Base-by-base conservation (phyloP, 768 basidiomycete genomes). In the Ramaria rubella region DNA sequence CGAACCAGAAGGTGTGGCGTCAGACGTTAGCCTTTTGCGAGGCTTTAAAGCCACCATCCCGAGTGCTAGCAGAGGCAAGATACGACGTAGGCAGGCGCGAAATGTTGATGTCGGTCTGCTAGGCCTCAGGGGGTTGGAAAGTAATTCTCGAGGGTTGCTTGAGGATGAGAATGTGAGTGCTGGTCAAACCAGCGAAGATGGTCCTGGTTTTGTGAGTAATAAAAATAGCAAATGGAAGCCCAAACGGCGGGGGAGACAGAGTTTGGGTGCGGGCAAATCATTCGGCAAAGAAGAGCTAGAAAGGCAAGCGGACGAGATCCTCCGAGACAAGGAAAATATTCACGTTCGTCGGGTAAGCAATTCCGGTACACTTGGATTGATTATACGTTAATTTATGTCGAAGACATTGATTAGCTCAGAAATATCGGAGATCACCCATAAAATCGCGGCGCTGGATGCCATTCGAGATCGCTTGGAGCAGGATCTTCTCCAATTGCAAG, bases 31-130 rank as follows among this genome's bases (percentile, higher is more conserved):
- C 63, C 76, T 98, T 31, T 73, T 96, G 40, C 82, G 87, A 44
- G 95, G 95, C 0, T 98, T 97, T 70, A 87, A 90, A 64, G 95
- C 95, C 17, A 97, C 95, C 2, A 88, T 96, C 42, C 95, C 95
- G 12, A 89, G 87, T 65, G 82, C 94, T 36, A 87, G 92, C 62
- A 80, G 83, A 66, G 79, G 90, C 53, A 85, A 87, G 59, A 75
- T 81, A 14, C 76, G 93, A 58, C 71, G 94, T 60, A 72, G 92
- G 57, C 85, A 90, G 68, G 82, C 88, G 70, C 77, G 94, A 58
- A 88, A 84, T 62, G 81, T 90, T 14, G 87, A 91, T 3, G 80
- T 84, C 12, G 86, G 84, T 27, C 78, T 77, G 62, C 73, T 90
- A 42, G 92, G 94, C 1, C 68, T 94, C 62, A 90, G 85, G 77